These are phyloP conservation scores for Paramyrothecium roridum DNA, from an alignment of 2,329 filamentous ascomycete species.

Conservation along the genomic window DNA sequence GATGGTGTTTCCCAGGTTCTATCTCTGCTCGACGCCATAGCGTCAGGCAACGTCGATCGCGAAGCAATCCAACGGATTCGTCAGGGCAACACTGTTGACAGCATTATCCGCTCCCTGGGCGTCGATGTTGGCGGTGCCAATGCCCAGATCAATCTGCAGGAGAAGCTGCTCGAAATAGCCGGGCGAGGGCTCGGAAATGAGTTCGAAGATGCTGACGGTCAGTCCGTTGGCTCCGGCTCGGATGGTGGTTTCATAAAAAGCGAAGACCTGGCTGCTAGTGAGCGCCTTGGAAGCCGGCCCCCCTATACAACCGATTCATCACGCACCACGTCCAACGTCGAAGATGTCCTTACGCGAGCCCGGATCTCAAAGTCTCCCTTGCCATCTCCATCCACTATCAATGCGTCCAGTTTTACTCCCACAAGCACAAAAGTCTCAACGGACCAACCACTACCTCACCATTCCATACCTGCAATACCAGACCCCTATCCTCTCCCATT, in stretches of 20 bases:
- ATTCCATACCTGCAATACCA: no score
- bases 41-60: neutral
- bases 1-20: conserved; percentile 1
- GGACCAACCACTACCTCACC: no score
- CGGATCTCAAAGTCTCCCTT: neutral
- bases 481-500: no score
- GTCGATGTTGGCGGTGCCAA: neutral
- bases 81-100: neutral
- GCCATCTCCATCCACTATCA: neutral
- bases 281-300: neutral
- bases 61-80: neutral
- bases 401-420: no score
- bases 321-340: neutral
- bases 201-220: neutral
- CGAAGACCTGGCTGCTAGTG: neutral
- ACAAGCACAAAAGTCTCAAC: no score
- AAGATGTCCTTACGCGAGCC: neutral
- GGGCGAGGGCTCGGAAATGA: neutral
- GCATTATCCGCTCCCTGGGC: conserved; percentile 1
- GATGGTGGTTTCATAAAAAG: neutral
- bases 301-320: neutral
- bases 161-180: neutral
- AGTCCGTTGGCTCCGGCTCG: neutral
- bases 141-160: neutral
- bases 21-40: neutral